Base-by-base conservation (phyloP, 345 rosid species). In the Sonneratia alba region DNA sequence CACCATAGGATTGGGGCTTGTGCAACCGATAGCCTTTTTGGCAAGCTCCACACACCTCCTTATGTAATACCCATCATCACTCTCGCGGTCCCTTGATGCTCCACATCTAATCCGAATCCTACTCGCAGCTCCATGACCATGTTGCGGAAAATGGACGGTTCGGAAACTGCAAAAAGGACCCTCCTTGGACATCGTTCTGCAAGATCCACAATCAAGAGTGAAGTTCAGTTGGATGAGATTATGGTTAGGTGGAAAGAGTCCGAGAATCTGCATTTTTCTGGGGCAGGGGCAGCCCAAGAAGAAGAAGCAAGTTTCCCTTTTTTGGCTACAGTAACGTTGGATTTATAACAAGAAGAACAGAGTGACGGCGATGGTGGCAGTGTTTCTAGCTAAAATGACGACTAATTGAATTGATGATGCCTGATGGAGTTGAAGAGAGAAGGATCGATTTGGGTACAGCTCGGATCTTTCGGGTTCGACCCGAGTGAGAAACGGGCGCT, bases 1-100 rank as follows among this genome's bases (percentile, higher is more conserved):
- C 49, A 89, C 98, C 96, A 95, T 76, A 14, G 99, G 99, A 78
- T 95, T 89, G 75, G 98, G 98, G 79, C 97, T 95, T 3, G 99
- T 92, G 67, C 77, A 75, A 27, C 99, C 97, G 79, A 79, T 79
- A 59, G 87, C 97, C 78, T 68, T 90, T 80, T 84, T 87, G 10
- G 99, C 97, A 36, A 95, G 37, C 79, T 92, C 94, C 74, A 95
- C 94, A 49, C 87, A 86, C 68, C 79, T 86, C 85, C 91, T 87
- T 63, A 90, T 88, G 70, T 92, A 92, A 81, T 82, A 87, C 55
- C 70, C 84, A 78, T 92, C 97, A 69, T 79, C 85, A 38, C 18
- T 12, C 66, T 34, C 66, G 10, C 6, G 63, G 63, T 67, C 74
- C 3, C 63, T 55, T 51, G 57, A 67, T 68, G 14, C 18, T 69